A percentile compares a stretch with the other conserved stretches of the same genome.
These are phyloP conservation scores for Handroanthus guayacan DNA, from an alignment of 257 asterid genomes.

Conservation along the genomic window DNA sequence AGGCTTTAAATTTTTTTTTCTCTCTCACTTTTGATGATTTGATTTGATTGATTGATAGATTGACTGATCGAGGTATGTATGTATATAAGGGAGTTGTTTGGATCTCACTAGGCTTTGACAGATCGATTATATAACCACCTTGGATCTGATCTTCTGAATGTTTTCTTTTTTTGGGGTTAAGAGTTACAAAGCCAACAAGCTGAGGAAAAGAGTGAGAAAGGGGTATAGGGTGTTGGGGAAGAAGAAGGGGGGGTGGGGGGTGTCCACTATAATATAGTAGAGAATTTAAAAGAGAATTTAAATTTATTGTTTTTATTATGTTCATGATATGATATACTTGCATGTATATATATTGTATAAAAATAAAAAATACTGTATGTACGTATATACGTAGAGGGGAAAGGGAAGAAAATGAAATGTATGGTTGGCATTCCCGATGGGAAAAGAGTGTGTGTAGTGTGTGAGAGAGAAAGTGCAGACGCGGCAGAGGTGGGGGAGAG, in stretches of 20 bases:
- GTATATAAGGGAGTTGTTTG: constrained; percentile 22
- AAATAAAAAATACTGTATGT: neutral
- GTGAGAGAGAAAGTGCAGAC: constrained; percentile 45
- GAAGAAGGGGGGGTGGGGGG: constrained; percentile 14
- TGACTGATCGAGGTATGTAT: constrained; percentile 70
- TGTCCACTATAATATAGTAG: constrained; percentile 43
- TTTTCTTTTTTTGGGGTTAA: constrained; percentile 22
- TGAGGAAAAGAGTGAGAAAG: constrained; percentile 25
- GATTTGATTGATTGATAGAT: constrained; percentile 91
- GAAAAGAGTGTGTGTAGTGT: constrained; percentile 26
- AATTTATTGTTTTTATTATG: constrained; percentile 20
- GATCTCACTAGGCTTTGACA: constrained; percentile 46
- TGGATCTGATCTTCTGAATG: constrained; percentile 64
- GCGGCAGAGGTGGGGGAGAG: constrained; percentile 84
- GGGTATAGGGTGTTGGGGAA: neutral
- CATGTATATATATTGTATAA: no score
- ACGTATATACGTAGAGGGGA: constrained; percentile 8
- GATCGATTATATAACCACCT: constrained; percentile 52
- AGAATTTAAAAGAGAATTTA: constrained; percentile 30
- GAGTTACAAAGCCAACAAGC: constrained; percentile 41
- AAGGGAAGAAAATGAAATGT: constrained; percentile 34
- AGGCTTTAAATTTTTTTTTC: neutral
- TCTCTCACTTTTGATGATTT: constrained; percentile 38
- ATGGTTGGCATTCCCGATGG: constrained; percentile 85
- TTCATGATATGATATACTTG: neutral